Evolutionary conservation across 345 rosid species (phyloP), one percentile per base, ranked within the genome.

Genomic region (Anacardium occidentale): DNA sequence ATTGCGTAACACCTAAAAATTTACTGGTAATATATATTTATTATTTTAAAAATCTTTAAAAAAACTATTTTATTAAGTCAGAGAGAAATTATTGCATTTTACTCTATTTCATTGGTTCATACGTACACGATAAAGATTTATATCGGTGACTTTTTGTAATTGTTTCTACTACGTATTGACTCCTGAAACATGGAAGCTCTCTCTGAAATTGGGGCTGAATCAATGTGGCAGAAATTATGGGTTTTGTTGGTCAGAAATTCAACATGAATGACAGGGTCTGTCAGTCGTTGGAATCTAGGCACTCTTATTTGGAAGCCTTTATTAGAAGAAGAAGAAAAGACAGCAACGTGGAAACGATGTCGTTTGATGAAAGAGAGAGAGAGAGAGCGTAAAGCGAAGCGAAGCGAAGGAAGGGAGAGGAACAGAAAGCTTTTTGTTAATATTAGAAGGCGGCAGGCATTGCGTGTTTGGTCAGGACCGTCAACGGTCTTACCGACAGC

Each of bases 401-500:
- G 3, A 29, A 29, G 32, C 32, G 55, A 3, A 26, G 10, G 45
- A 1, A 14, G 24, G n/a, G 51, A 68, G 48, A 25, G 47, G 40
- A 53, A 34, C 47, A 2, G 0, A 3, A n/a, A 7, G 17, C 32
- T 7, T 17, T 17, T 57, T 22, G 26, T 40, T 66, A 44, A 44
- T 14, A 14, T 42, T 18, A 29, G 4, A 48, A 21, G 25, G 15
- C 67, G n/a, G 4, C 29, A 21, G 25, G 15, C 67, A 29, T 29
- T 32, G 74, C 68, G 68, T 40, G 79, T 72, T 60, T 59, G 63
- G 69, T 44, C 68, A 3, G 63, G 48, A 34, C 63, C 68, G 79
- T 71, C 80, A 72, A 66, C 53, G 76, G 76, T 76, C 80, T 66
- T 53, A 42, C 69, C 73, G 63, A 61, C 76, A 77, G 51, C 76